Evolutionary conservation across 2,329 filamentous ascomycete species (phyloP).

Genomic region (Talaromyces verruculosus): DNA sequence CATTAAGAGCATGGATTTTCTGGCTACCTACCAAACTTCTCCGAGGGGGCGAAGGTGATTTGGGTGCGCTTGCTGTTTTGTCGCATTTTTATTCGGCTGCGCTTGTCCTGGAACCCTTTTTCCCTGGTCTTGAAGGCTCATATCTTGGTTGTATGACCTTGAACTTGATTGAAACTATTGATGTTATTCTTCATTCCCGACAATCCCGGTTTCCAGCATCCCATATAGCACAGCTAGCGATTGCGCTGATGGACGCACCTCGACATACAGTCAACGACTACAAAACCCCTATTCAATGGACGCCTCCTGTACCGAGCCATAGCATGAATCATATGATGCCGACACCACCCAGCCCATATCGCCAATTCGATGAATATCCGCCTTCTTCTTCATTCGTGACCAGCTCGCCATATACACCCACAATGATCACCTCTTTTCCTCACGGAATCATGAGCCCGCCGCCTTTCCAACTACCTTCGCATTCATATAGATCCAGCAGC

Average conservation of each 20-base stretch:
- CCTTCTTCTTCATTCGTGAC: slow-evolving; percentile 39
- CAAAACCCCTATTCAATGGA: slow-evolving; percentile 67
- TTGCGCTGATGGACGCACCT: slow-evolving; percentile 70
- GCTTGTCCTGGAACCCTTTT: slow-evolving; percentile 83
- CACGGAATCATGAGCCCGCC: slow-evolving; percentile 30
- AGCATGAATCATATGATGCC: slow-evolving; percentile 40
- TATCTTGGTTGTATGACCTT: slow-evolving; percentile 83
- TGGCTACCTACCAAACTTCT: slow-evolving; percentile 88
- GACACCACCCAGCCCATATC: slow-evolving; percentile 38
- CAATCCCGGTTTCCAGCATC: slow-evolving; percentile 60
- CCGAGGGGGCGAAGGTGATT: slow-evolving; percentile 71
- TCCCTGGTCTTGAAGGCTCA: slow-evolving; percentile 84
- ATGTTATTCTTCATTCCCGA: slow-evolving; percentile 69
- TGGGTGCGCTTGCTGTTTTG: slow-evolving; percentile 76
- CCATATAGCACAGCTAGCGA: slow-evolving; percentile 60
- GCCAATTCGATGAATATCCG: slow-evolving; percentile 33
- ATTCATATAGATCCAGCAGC: slow-evolving; percentile 36
- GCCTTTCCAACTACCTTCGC: slow-evolving; percentile 38
- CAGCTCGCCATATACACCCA: slow-evolving; percentile 42
- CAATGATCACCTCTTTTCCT: slow-evolving; percentile 42
- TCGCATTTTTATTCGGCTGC: slow-evolving; percentile 90
- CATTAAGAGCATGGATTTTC: slow-evolving; percentile 88
- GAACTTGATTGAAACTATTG: slow-evolving; percentile 81
- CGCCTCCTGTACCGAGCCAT: slow-evolving; percentile 27
- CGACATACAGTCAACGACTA: slow-evolving; percentile 69